Conservation (phyloP, 2,329 filamentous ascomycete species). For the Aspergillus sp. region DNA sequence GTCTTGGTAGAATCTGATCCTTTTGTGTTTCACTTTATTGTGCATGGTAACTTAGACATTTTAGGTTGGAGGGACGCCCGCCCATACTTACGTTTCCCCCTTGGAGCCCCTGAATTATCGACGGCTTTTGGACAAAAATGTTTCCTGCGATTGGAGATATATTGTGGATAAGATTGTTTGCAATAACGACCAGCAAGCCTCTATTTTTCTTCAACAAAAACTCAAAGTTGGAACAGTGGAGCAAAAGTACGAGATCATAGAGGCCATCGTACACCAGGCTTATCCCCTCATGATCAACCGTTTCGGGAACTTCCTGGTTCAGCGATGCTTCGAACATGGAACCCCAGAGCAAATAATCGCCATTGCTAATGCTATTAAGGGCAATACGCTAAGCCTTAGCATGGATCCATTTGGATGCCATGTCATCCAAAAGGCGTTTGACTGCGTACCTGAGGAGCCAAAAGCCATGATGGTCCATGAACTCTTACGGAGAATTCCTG, state of each 20-base stretch:
- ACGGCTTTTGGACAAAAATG: conserved; percentile 88
- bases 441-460: conserved; percentile 95
- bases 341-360: conserved; percentile 91
- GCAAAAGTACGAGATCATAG: conserved; percentile 96
- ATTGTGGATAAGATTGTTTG: conserved; percentile 99
- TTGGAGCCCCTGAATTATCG: conserved; percentile 96
- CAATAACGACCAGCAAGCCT: conserved; percentile 98
- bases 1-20: conserved; percentile 31
- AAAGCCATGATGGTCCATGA: conserved; percentile 99
- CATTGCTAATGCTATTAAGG: conserved; percentile 90
- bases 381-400: conserved; percentile 88
- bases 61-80: conserved; percentile 48
- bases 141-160: conserved; percentile 98
- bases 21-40: not conserved
- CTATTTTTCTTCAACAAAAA: conserved; percentile 98
- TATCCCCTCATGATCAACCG: conserved; percentile 97
- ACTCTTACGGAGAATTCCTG: conserved; percentile 87
- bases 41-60: conserved; percentile 19
- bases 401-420: conserved; percentile 99
- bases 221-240: conserved; percentile 93
- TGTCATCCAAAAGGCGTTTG: conserved; percentile 97
- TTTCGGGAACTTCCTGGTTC: conserved; percentile 97
- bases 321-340: conserved; percentile 98
- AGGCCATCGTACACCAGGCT: conserved; percentile 91
- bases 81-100: conserved; percentile 77